Conservation (phyloP, 192 early-diverging fungal species). For the Mycoemilia scoparia region DNA sequence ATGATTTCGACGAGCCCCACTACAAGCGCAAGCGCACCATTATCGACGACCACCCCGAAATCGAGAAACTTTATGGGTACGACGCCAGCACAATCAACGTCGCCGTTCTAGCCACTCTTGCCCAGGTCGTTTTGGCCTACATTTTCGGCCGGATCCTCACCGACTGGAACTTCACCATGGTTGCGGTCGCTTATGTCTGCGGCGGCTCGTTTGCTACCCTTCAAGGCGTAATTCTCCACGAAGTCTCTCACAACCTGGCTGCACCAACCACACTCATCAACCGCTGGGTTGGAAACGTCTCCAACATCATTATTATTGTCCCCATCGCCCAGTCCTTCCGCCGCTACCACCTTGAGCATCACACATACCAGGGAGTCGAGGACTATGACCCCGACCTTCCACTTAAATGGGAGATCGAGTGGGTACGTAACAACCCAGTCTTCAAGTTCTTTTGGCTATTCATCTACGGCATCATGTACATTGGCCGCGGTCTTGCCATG, state of each 20-base stretch:
- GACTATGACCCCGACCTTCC: conserved; percentile 90
- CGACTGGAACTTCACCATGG: conserved; percentile 43
- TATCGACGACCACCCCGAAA: conserved; percentile 71
- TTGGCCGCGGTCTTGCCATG: conserved; percentile 51
- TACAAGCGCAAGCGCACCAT: conserved; percentile 78
- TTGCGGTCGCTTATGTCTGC: conserved; percentile 48
- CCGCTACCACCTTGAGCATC: conserved; percentile 86
- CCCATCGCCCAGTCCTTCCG: conserved; percentile 67
- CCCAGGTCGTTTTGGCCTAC: conserved; percentile 66
- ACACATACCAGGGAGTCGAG: conserved; percentile 88
- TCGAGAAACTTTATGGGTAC: conserved; percentile 66
- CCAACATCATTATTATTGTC: conserved; percentile 72
- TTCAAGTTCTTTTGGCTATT: conserved; percentile 63
- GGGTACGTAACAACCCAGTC: conserved; percentile 48
- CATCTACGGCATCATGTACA: conserved; percentile 75
- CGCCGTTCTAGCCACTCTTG: conserved; percentile 37
- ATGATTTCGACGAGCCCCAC: conserved; percentile 89
- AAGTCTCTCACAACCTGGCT: conserved; percentile 76
- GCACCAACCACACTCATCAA: conserved; percentile 54
- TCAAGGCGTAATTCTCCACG: conserved; percentile 78
- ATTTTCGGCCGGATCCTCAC: conserved; percentile 45
- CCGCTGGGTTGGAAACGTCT: conserved; percentile 60
- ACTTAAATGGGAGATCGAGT: conserved; percentile 61
- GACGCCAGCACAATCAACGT: conserved; percentile 65
- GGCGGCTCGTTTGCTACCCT: conserved; percentile 70